Evolutionary conservation across 176 grass and related monocot species (phyloP).

Genomic region (Triticum dicoccoides): DNA sequence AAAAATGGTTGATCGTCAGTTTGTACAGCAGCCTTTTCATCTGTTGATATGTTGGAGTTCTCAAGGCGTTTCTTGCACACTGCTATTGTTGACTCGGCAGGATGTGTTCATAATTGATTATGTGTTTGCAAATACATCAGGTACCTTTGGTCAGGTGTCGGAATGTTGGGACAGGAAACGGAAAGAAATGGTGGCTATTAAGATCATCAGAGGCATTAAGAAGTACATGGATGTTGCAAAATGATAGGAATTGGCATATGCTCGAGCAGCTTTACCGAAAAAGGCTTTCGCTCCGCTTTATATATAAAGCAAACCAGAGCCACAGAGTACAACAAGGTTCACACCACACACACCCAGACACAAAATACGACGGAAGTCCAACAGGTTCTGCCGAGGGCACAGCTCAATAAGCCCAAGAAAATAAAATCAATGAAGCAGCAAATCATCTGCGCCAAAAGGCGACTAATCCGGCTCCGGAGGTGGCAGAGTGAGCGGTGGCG

Average conservation of each 20-base stretch:
- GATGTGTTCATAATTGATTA: constrained; percentile 6
- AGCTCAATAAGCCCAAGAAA: too few relatives aligned
- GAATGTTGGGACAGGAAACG: constrained; percentile 77
- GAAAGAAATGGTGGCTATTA: constrained; percentile 71
- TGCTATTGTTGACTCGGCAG: not conserved
- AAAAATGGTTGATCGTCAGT: constrained; percentile 94
- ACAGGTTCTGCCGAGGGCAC: too few relatives aligned
- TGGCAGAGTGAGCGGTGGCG: too few relatives aligned
- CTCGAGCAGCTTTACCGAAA: constrained; percentile 44
- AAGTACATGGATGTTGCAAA: constrained; percentile 67
- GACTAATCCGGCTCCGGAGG: too few relatives aligned
- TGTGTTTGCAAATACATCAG: constrained; percentile 41
- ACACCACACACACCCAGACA: too few relatives aligned
- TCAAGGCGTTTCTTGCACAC: not conserved
- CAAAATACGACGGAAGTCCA: too few relatives aligned
- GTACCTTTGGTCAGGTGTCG: constrained; percentile 80
- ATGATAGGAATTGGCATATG: constrained; percentile 72
- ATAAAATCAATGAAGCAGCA: too few relatives aligned
- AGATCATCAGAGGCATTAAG: constrained; percentile 66
- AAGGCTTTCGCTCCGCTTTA: too few relatives aligned
- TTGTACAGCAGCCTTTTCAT: not conserved
- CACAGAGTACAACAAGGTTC: too few relatives aligned
- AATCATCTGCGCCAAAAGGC: too few relatives aligned
- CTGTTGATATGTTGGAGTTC: not conserved
- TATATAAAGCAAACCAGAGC: too few relatives aligned